A percentile compares a stretch with the other conserved stretches of the same genome.
phyloP scores from a whole-genome alignment of 495 filamentous ascomycete species.

The Hypoxylon lenormandii region DNA sequence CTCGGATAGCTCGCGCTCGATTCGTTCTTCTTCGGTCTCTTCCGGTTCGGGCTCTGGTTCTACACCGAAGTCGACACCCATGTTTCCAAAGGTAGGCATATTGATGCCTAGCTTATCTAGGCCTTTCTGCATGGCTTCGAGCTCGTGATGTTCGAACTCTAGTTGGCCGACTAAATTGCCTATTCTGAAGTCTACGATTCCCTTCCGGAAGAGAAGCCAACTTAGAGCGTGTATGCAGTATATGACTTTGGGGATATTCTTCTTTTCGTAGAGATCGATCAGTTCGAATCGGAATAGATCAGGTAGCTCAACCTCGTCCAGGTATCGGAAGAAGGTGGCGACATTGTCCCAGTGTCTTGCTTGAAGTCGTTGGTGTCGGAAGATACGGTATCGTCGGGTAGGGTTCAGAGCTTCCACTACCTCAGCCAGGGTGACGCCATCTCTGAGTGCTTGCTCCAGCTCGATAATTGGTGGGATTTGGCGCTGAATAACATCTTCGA shows the following conservation, averaged over 20 bases:
- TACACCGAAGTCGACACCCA: conserved; percentile 95
- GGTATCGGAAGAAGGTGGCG: conserved; percentile 89
- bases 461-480: conserved; percentile 95
- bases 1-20: conserved; percentile 83
- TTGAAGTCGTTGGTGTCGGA: conserved; percentile 83
- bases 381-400: conserved; percentile 79
- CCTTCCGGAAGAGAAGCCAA: conserved; percentile 94
- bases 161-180: conserved; percentile 98
- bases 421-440: conserved; percentile 95
- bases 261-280: conserved; percentile 98
- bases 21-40: conserved; percentile 89
- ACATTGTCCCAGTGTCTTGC: conserved; percentile 98
- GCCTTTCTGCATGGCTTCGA: conserved; percentile 95
- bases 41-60: conserved; percentile 74
- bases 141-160: conserved; percentile 96
- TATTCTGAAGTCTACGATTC: conserved; percentile 93
- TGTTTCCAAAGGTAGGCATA: conserved; percentile 97
- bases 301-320: conserved; percentile 92
- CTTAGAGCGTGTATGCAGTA: conserved; percentile 98
- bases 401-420: conserved; percentile 92
- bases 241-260: conserved; percentile 99
- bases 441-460: conserved; percentile 89
- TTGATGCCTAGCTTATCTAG: conserved; percentile 92
- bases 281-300: conserved; percentile 99
- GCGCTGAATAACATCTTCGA: conserved; percentile 90